A percentile compares a stretch with the other conserved stretches of the same genome.
phyloP scores from a whole-genome alignment of 2,329 filamentous ascomycete genomes.

The Fusarium albidum region DNA sequence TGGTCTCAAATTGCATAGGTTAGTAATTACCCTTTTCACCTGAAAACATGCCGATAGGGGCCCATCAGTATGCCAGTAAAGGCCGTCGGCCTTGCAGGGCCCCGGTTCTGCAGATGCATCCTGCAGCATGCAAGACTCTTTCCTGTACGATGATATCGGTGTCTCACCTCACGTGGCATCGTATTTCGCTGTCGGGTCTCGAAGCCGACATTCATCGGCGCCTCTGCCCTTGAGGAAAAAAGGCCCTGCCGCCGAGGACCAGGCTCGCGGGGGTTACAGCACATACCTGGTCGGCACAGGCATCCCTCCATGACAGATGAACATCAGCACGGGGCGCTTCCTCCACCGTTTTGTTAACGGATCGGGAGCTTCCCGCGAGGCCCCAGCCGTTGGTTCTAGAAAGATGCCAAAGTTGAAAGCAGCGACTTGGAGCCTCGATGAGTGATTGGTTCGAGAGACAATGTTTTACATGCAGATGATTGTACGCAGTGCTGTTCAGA shows the following conservation, averaged over 20 bases:
- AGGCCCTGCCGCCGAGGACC: conserved; percentile 2
- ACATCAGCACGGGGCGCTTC: conserved; percentile 14
- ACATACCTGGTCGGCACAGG: conserved; percentile 9
- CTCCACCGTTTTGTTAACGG: conserved; percentile 19
- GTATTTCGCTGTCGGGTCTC: conserved; percentile 7
- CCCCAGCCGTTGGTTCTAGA: conserved; percentile 19
- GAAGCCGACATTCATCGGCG: conserved; percentile 16
- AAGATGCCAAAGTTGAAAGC: conserved; percentile 21
- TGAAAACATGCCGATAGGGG: conserved; percentile 11
- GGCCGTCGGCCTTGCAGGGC: conserved; percentile 4
- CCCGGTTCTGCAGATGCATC: conserved; percentile 24
- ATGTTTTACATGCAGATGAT: not conserved
- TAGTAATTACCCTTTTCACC: conserved; percentile 16
- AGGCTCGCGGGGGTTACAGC: conserved; percentile 1
- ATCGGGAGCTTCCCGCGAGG: conserved; percentile 21
- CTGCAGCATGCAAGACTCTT: conserved; percentile 17
- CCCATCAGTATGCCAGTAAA: conserved; percentile 15
- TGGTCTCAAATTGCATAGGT: conserved; percentile 34
- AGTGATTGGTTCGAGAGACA: conserved; percentile 5
- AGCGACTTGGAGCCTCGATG: conserved; percentile 1
- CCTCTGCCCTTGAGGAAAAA: not conserved
- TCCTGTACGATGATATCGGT: conserved; percentile 31
- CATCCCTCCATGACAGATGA: conserved; percentile 21
- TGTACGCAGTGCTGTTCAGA: too few relatives aligned
- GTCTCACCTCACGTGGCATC: conserved; percentile 24